Evolutionary conservation across 176 grass and related monocot species (phyloP).

Genomic region (Avena eriantha): DNA sequence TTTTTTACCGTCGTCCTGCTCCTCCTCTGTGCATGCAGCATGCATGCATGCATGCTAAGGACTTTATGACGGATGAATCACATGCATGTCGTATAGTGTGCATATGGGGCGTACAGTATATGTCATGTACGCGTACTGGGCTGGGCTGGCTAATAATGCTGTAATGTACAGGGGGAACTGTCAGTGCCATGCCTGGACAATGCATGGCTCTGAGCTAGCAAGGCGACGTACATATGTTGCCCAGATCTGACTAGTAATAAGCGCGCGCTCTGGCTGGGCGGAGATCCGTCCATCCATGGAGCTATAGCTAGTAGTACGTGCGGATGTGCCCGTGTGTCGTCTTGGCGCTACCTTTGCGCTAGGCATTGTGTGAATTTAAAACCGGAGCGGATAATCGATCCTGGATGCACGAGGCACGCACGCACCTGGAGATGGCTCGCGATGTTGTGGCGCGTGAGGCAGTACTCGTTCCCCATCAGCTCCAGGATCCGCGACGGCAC

Average conservation of each 20-base stretch:
- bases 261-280: not conserved
- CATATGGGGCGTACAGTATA: not conserved
- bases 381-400: not conserved
- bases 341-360: not conserved
- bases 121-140: not conserved
- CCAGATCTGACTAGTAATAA: not conserved
- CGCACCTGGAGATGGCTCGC: slow-evolving; percentile 93
- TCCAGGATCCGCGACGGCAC: slow-evolving; percentile 95
- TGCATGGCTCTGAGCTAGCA: not conserved
- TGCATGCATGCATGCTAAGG: not conserved
- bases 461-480: slow-evolving; percentile 77
- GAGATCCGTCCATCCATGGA: not conserved
- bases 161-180: not conserved
- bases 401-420: too few species aligned
- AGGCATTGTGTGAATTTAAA: slow-evolving; percentile 9
- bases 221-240: slow-evolving; percentile 21
- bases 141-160: not conserved
- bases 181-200: slow-evolving; percentile 17
- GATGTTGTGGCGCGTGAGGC: slow-evolving; percentile 91
- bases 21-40: not conserved
- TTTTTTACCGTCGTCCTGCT: slow-evolving; percentile 10
- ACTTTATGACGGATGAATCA: not conserved
- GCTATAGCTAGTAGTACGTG: not conserved
- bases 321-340: not conserved
- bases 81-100: not conserved